These are phyloP conservation scores for Coemansia sp. DNA, from an alignment of 192 early-diverging fungal species.

Conservation along the genomic window DNA sequence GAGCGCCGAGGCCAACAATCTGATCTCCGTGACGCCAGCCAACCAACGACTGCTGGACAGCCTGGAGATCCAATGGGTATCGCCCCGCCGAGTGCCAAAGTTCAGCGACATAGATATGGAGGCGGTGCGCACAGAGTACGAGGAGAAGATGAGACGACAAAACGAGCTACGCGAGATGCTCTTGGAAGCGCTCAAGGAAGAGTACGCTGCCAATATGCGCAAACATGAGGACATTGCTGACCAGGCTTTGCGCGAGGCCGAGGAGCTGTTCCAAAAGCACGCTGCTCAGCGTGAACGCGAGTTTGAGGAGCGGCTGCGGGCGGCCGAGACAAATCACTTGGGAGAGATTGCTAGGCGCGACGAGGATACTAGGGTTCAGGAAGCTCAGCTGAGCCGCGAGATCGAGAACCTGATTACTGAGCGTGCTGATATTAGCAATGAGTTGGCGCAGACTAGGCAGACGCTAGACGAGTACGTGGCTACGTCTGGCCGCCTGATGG, in stretches of 20 bases:
- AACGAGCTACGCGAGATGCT: conserved; percentile 52
- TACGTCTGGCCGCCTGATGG: conserved; percentile 25
- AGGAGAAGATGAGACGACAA: conserved; percentile 31
- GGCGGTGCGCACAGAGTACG: conserved; percentile 24
- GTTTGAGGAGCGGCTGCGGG: conserved; percentile 32
- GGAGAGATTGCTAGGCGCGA: conserved; percentile 36
- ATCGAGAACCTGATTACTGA: conserved; percentile 31
- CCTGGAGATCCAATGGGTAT: conserved; percentile 51
- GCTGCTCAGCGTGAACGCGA: conserved; percentile 35
- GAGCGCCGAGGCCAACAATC: conserved; percentile 13
- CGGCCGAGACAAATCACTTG: conserved; percentile 15
- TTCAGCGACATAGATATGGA: conserved; percentile 51
- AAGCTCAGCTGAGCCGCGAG: conserved; percentile 31
- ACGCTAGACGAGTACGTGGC: conserved; percentile 45
- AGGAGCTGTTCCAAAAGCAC: conserved; percentile 35
- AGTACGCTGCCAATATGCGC: conserved; percentile 44
- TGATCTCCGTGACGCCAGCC: conserved; percentile 50
- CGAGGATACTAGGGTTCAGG: conserved; percentile 30
- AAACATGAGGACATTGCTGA: conserved; percentile 40
- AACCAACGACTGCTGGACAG: conserved; percentile 52
- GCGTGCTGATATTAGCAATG: conserved; percentile 16
- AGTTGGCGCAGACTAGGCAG: conserved; percentile 26
- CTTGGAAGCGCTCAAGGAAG: conserved; percentile 40
- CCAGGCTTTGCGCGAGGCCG: conserved; percentile 29
- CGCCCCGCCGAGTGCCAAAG: conserved; percentile 51